Percentiles rank a stretch among this genome's conserved stretches.
Evolutionary conservation across 176 grass and related monocot genomes (phyloP).

Genomic region (Otatea glauca): DNA sequence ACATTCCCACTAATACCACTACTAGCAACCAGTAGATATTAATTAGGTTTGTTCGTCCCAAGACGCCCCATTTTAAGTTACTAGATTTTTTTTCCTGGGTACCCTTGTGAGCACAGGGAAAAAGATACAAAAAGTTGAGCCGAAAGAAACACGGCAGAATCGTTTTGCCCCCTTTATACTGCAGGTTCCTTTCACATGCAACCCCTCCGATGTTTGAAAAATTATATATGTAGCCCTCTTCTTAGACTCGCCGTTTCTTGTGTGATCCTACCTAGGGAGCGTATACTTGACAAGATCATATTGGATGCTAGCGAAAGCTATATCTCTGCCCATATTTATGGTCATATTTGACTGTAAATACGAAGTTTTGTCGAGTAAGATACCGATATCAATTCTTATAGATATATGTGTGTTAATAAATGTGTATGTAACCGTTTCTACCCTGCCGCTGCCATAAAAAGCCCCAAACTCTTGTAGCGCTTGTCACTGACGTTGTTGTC

Average conservation of each 20-base stretch:
- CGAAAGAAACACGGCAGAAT: conserved; percentile 66
- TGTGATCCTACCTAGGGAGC: neutral
- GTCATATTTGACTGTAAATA: neutral
- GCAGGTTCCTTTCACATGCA: neutral
- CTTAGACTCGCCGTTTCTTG: neutral
- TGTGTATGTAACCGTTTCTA: neutral
- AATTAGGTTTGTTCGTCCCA: conserved; percentile 7
- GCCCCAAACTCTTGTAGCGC: neutral
- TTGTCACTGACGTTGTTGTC: neutral
- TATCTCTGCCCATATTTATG: neutral
- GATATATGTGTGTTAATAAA: neutral
- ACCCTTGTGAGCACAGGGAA: conserved; percentile 40
- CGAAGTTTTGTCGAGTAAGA: neutral
- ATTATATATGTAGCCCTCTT: neutral
- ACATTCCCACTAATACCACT: neutral
- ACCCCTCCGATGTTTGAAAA: rapidly evolving
- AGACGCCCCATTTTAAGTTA: conserved; percentile 11
- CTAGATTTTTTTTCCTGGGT: neutral
- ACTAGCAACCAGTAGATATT: neutral
- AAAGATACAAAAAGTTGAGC: conserved; percentile 39
- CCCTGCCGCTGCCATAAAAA: neutral
- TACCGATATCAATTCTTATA: neutral
- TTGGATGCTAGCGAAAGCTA: too few relatives aligned
- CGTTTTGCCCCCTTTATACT: neutral
- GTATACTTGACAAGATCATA: neutral